Percentiles rank a stretch among this genome's conserved stretches.
These are phyloP conservation scores for Stromatinia cepivora DNA, from an alignment of 2,329 filamentous ascomycete genomes.

Conservation along the genomic window DNA sequence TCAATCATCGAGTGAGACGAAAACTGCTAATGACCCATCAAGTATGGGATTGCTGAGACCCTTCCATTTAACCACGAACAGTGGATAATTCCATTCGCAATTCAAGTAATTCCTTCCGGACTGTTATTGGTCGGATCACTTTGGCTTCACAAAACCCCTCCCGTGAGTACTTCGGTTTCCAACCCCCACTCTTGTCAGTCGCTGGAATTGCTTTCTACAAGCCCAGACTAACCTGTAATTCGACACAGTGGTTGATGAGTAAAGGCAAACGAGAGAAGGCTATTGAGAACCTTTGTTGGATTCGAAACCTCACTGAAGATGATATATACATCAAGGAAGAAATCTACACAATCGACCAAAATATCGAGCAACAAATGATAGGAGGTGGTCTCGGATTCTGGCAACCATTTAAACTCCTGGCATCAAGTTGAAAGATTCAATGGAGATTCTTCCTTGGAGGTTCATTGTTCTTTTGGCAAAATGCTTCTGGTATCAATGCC, in stretches of 20 bases:
- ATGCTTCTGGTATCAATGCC: conserved; percentile 34
- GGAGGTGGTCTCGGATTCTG: conserved; percentile 73
- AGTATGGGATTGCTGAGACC: conserved; percentile 52
- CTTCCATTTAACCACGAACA: conserved; percentile 46
- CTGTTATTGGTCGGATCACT: conserved; percentile 59
- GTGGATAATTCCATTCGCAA: conserved; percentile 61
- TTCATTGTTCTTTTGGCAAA: conserved; percentile 34
- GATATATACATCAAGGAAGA: conserved; percentile 73
- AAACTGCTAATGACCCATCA: conserved; percentile 42
- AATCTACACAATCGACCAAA: conserved; percentile 67
- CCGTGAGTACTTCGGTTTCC: conserved; percentile 36
- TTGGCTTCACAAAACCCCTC: conserved; percentile 65
- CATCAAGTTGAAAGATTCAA: not conserved
- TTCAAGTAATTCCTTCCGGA: conserved; percentile 67
- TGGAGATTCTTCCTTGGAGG: conserved; percentile 17
- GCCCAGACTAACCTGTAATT: not conserved
- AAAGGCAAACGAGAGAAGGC: conserved; percentile 61
- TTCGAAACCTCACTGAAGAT: conserved; percentile 56
- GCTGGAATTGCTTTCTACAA: not conserved
- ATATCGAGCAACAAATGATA: conserved; percentile 62
- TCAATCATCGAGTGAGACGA: conserved; percentile 40
- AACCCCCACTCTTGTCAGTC: too few species aligned
- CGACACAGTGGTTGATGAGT: conserved; percentile 63
- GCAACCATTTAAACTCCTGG: conserved; percentile 57
- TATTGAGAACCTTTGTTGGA: conserved; percentile 60